These are phyloP conservation scores for Erysimum cheiranthoides DNA, from an alignment of 345 rosid species.

Conservation along the genomic window DNA sequence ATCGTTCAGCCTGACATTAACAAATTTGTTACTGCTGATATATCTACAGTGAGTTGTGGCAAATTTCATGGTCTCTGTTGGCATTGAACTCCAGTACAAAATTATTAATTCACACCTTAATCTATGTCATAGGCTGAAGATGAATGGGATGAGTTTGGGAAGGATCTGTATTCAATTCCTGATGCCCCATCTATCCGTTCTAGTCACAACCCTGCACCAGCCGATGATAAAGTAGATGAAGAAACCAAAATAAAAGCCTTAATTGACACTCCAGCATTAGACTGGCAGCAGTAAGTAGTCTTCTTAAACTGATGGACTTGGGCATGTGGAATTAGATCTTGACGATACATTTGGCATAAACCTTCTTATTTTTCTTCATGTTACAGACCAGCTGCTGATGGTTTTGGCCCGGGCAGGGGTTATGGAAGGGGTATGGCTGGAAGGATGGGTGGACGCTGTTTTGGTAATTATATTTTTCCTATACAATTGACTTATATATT, in stretches of 20 bases:
- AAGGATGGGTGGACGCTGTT: conserved; percentile 89
- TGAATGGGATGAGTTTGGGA: conserved; percentile 98
- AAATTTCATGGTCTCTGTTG: neutral
- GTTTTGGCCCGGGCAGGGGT: conserved; percentile 84
- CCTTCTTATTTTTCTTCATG: conserved; percentile 26
- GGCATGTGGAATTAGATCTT: neutral
- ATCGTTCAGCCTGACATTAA: conserved; percentile 53
- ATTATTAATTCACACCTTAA: neutral
- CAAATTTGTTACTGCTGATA: conserved; percentile 53
- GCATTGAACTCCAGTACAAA: neutral
- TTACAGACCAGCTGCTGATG: conserved; percentile 77
- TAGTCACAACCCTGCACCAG: conserved; percentile 63
- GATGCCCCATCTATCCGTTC: conserved; percentile 61
- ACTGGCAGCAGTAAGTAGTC: conserved; percentile 90
- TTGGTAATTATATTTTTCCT: conserved; percentile 58
- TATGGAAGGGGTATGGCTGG: conserved; percentile 84
- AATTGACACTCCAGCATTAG: conserved; percentile 92
- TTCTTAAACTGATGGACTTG: conserved; percentile 20
- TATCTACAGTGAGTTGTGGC: conserved; percentile 61
- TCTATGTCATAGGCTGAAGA: conserved; percentile 65
- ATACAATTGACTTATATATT: neutral
- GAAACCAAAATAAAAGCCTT: conserved; percentile 90
- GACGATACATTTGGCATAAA: neutral
- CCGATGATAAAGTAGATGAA: conserved; percentile 72
- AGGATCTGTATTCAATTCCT: conserved; percentile 87